These are phyloP conservation scores for Eutrema yunnanense DNA, from an alignment of 345 rosid genomes.

Conservation along the genomic window DNA sequence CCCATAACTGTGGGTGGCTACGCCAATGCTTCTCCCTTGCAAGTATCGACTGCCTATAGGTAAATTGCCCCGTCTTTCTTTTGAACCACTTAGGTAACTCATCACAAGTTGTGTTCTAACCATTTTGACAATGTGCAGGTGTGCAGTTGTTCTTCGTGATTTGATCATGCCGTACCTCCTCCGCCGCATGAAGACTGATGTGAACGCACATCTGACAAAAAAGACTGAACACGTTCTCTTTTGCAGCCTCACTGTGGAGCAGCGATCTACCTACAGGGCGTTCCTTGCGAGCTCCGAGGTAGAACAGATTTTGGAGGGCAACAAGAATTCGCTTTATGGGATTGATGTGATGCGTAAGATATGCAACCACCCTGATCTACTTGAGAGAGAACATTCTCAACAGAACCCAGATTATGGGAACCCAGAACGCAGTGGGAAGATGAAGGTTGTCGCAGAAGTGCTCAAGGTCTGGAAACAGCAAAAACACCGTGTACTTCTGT, in stretches of 20 bases:
- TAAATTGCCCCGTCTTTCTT: constrained; percentile 19
- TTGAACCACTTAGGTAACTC: neutral
- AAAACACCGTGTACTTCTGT: constrained; percentile 91
- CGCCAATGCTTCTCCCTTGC: constrained; percentile 96
- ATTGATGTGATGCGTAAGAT: constrained; percentile 99
- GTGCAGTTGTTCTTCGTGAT: constrained; percentile 96
- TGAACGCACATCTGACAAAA: constrained; percentile 77
- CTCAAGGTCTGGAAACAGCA: constrained; percentile 87
- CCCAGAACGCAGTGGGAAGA: constrained; percentile 87
- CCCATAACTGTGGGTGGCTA: constrained; percentile 98
- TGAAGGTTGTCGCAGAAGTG: constrained; percentile 82
- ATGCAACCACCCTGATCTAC: constrained; percentile 98
- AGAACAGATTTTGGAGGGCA: constrained; percentile 80
- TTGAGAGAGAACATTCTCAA: constrained; percentile 82
- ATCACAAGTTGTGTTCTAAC: constrained; percentile 7
- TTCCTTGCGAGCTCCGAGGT: constrained; percentile 98
- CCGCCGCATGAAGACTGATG: constrained; percentile 93
- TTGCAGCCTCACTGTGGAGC: constrained; percentile 91
- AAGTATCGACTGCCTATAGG: constrained; percentile 98
- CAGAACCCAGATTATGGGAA: constrained; percentile 86
- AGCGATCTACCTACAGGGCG: constrained; percentile 79
- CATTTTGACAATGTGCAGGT: constrained; percentile 42
- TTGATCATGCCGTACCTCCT: constrained; percentile 97
- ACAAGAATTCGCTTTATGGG: constrained; percentile 77
- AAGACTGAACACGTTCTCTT: constrained; percentile 96